Percentiles rank a stretch among this genome's conserved stretches.
phyloP scores from a whole-genome alignment of 768 basidiomycete species.

The Leccinum subgranulosum region DNA sequence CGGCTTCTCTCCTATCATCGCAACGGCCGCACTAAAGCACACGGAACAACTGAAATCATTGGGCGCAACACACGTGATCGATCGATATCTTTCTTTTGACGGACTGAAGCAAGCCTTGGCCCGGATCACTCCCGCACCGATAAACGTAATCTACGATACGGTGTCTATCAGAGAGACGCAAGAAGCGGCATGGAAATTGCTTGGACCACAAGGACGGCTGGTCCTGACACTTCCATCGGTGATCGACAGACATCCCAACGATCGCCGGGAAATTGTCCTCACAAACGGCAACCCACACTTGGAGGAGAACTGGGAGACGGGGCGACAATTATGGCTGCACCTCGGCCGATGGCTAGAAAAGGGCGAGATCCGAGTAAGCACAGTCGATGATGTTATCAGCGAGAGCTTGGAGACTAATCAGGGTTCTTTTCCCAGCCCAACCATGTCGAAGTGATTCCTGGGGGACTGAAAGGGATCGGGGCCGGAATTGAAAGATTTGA shows the following conservation, averaged over 20 bases:
- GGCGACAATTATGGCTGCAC: conserved; percentile 30
- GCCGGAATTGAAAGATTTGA: conserved; percentile 41
- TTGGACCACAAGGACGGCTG: conserved; percentile 38
- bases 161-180: conserved; percentile 40
- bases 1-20: conserved; percentile 37
- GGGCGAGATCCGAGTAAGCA: conserved; percentile 30
- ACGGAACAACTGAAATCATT: conserved; percentile 34
- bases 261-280: conserved; percentile 29
- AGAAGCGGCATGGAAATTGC: conserved; percentile 33
- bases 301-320: conserved; percentile 34
- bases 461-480: conserved; percentile 42
- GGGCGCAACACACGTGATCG: conserved; percentile 35
- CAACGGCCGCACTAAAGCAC: conserved; percentile 34
- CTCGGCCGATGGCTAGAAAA: conserved; percentile 29
- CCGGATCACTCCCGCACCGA: conserved; percentile 35
- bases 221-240: conserved; percentile 33
- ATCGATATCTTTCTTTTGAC: conserved; percentile 26
- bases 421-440: conserved; percentile 36
- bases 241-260: conserved; percentile 24
- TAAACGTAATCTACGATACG: conserved; percentile 38
- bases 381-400: not conserved
- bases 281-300: conserved; percentile 32
- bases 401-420: not conserved
- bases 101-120: conserved; percentile 34
- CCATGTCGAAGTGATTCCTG: conserved; percentile 37